phyloP scores from a whole-genome alignment of 2,329 filamentous ascomycete species.

The Penicillium sp. region DNA sequence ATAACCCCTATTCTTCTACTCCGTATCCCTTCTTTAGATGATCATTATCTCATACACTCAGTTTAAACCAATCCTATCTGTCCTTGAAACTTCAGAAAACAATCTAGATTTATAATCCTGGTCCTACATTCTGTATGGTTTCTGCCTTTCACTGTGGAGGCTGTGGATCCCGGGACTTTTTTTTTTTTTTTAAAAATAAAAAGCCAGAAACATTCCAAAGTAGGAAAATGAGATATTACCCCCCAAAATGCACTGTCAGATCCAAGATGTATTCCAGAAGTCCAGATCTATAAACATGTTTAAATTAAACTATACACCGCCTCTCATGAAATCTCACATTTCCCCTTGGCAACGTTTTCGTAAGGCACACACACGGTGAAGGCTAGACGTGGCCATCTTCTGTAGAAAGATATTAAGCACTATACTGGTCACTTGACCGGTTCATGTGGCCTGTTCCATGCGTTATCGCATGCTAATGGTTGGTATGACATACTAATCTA shows the following conservation, averaged over 20 bases:
- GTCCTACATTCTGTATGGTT: background rate
- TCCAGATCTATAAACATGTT: background rate
- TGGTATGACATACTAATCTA: background rate
- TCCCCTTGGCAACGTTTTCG: constrained; percentile 10
- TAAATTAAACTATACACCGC: constrained; percentile 1
- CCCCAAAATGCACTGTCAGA: background rate
- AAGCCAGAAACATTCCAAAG: background rate
- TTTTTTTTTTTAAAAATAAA: background rate
- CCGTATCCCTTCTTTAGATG: background rate
- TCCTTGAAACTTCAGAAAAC: background rate
- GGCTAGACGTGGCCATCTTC: background rate
- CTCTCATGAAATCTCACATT: background rate
- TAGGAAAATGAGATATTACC: background rate
- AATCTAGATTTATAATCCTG: no score
- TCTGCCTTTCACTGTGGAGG: constrained; percentile 4
- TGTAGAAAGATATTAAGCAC: background rate
- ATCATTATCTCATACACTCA: background rate
- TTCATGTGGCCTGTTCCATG: constrained; percentile 9
- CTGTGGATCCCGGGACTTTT: background rate
- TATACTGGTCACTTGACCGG: constrained; percentile 17
- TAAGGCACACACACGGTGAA: constrained; percentile 15
- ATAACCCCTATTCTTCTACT: background rate
- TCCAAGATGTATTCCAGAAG: background rate
- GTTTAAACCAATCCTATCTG: background rate
- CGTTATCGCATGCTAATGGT: background rate